Evolutionary conservation across 1,284 basidiomycete species (phyloP).

Genomic region (Calocybe gambosa): DNA sequence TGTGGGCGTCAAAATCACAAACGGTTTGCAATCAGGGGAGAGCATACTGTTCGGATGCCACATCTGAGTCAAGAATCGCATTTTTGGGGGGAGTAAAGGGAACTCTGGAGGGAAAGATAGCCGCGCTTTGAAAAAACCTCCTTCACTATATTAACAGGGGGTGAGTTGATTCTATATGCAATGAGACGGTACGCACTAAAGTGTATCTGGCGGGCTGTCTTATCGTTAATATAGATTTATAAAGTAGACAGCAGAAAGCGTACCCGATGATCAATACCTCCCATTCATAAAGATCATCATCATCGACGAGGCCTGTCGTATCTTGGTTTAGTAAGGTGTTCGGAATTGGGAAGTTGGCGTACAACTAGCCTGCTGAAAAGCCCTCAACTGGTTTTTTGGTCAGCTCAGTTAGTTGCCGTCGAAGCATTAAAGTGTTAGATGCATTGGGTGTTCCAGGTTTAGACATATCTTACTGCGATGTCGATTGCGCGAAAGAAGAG

Average conservation of each 20-base stretch:
- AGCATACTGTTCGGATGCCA: constrained; percentile 95
- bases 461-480: constrained; percentile 36
- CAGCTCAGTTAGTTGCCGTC: constrained; percentile 79
- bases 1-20: constrained; percentile 9
- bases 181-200: constrained; percentile 57
- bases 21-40: neutral
- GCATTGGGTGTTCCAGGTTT: constrained; percentile 36
- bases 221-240: constrained; percentile 18
- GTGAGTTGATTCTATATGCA: neutral
- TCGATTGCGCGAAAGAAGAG: constrained; percentile 1
- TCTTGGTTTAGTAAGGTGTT: constrained; percentile 15
- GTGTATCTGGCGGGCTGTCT: constrained; percentile 76
- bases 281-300: constrained; percentile 92
- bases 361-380: constrained; percentile 76
- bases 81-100: constrained; percentile 90
- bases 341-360: constrained; percentile 18
- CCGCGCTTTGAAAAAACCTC: constrained; percentile 87
- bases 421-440: constrained; percentile 69
- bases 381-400: constrained; percentile 89
- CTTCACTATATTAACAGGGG: constrained; percentile 55
- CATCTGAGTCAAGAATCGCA: constrained; percentile 94
- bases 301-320: constrained; percentile 78
- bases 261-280: constrained; percentile 90
- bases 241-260: constrained; percentile 24
- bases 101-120: constrained; percentile 88